Percentiles rank a stretch among this genome's conserved stretches.
Conservation (phyloP, 1,284 basidiomycete genomes). For the Malassezia brasiliensis region DNA sequence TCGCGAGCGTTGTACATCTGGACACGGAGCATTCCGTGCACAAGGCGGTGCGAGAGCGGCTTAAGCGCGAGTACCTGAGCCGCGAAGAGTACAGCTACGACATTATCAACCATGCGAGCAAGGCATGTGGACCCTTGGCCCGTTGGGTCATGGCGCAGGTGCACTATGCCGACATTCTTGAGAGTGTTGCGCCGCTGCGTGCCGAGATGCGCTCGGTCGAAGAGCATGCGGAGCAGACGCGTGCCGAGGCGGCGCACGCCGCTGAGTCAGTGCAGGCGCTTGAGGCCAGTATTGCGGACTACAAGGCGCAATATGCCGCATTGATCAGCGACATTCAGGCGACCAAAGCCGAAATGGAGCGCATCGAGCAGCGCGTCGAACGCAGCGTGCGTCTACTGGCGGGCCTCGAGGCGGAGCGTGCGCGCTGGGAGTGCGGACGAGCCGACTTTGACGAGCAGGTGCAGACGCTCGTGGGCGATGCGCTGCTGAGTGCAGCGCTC, state of each 20-base stretch:
- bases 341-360: conserved; percentile 96
- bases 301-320: conserved; percentile 95
- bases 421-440: conserved; percentile 89
- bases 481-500: conserved; percentile 90
- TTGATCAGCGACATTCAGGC: conserved; percentile 95
- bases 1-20: conserved; percentile 90
- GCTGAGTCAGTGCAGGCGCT: conserved; percentile 86
- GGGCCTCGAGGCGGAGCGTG: conserved; percentile 87
- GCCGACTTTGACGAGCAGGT: conserved; percentile 95
- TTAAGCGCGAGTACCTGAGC: conserved; percentile 87
- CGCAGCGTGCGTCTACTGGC: conserved; percentile 90
- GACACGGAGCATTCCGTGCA: conserved; percentile 88
- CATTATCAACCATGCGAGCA: conserved; percentile 85
- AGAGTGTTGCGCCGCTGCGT: conserved; percentile 91
- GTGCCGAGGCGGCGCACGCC: conserved; percentile 78
- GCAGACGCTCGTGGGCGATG: conserved; percentile 97
- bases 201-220: conserved; percentile 91
- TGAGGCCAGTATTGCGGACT: conserved; percentile 79
- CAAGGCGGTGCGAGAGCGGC: conserved; percentile 72
- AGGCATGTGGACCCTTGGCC: conserved; percentile 93
- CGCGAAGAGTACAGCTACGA: conserved; percentile 91
- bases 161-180: conserved; percentile 90
- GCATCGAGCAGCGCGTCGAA: conserved; percentile 91
- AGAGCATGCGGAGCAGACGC: conserved; percentile 79
- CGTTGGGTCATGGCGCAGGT: conserved; percentile 99